Evolutionary conservation across 306 rosid species (phyloP).

Genomic region (Acacia crassicarpa): DNA sequence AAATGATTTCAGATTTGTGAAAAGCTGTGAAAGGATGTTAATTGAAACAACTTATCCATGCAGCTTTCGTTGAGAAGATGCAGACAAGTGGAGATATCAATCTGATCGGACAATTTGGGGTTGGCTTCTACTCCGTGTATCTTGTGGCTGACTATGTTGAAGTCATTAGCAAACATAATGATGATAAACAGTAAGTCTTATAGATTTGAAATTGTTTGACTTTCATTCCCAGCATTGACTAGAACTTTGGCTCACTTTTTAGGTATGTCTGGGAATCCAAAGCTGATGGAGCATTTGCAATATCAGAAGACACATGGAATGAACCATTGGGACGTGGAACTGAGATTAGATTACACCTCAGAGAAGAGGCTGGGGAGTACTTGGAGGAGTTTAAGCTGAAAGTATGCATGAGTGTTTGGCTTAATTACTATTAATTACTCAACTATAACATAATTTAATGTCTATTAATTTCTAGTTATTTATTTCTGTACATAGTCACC

Average conservation of each 20-base stretch:
- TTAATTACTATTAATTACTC: neutral
- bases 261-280: slow-evolving; percentile 99
- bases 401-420: slow-evolving; percentile 36
- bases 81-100: slow-evolving; percentile 98
- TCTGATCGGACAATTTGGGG: slow-evolving; percentile 98
- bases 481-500: neutral
- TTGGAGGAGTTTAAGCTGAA: slow-evolving; percentile 86
- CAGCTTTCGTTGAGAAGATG: slow-evolving; percentile 98
- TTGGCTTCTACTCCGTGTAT: slow-evolving; percentile 98
- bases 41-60: neutral
- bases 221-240: neutral
- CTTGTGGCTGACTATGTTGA: slow-evolving; percentile 97
- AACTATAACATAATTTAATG: neutral
- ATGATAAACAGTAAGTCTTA: slow-evolving; percentile 81
- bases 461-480: neutral
- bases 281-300: slow-evolving; percentile 98
- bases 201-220: neutral
- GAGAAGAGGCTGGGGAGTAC: slow-evolving; percentile 97
- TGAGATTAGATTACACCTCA: slow-evolving; percentile 88
- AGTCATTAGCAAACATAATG: slow-evolving; percentile 93
- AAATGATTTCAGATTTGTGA: neutral
- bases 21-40: neutral
- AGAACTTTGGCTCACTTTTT: slow-evolving; percentile 12
- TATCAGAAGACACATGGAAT: slow-evolving; percentile 93
- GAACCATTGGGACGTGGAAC: slow-evolving; percentile 98